A percentile compares a stretch with the other conserved stretches of the same genome.
Conservation (phyloP, 1,284 basidiomycete genomes). For the Gomphus bonarii region DNA sequence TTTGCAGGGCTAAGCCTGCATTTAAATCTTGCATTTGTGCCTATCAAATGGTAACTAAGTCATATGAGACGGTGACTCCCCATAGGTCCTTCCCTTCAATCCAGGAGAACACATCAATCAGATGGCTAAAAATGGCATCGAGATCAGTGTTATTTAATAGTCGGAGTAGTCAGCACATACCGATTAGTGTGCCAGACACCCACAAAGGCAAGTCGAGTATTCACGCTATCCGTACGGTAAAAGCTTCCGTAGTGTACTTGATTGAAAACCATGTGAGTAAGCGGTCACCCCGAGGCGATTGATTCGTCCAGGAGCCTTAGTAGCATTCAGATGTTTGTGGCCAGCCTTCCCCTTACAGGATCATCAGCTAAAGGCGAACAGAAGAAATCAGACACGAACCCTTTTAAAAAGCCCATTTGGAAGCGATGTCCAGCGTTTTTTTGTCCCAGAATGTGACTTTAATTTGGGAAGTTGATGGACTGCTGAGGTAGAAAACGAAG, state of each 20-base stretch:
- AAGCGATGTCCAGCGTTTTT: conserved; percentile 69
- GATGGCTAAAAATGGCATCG: too few species aligned
- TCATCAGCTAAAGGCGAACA: not conserved
- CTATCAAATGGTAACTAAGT: too few species aligned
- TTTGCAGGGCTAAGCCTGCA: too few species aligned
- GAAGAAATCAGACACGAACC: conserved; percentile 30
- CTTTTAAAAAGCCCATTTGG: conserved; percentile 69
- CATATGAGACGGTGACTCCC: too few species aligned
- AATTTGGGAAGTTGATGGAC: conserved; percentile 48
- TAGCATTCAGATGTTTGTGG: conserved; percentile 61
- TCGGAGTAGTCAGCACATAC: too few species aligned
- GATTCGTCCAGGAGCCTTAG: conserved; percentile 53
- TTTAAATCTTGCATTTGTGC: too few species aligned
- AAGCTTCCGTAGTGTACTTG: conserved; percentile 50
- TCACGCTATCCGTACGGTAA: conserved; percentile 51
- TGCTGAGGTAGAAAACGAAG: conserved; percentile 36
- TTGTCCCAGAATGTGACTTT: conserved; percentile 71
- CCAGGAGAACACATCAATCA: too few species aligned
- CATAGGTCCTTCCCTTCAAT: too few species aligned
- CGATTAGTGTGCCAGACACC: not conserved
- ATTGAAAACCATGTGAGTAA: conserved; percentile 55
- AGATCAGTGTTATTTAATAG: too few species aligned
- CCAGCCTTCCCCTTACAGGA: conserved; percentile 62
- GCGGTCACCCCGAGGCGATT: conserved; percentile 55
- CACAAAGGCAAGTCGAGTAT: not conserved